A percentile compares a stretch with the other conserved stretches of the same genome.
Evolutionary conservation across 2,329 filamentous ascomycete genomes (phyloP).

Genomic region (Aspergillus proliferans): DNA sequence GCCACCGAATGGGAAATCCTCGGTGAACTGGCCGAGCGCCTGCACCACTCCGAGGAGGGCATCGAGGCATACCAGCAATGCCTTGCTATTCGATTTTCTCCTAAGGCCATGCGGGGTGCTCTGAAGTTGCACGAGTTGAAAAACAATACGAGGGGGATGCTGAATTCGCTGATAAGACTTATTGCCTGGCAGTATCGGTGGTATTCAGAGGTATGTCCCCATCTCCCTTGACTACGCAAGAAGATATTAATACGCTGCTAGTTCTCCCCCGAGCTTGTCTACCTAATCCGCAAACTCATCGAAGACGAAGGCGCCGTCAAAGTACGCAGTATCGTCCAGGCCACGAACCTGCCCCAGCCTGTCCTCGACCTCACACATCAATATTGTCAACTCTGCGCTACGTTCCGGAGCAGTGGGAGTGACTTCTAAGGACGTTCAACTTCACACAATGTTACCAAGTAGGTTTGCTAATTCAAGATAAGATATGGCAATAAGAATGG

Average conservation of each 20-base stretch:
- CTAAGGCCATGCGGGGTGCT: conserved; percentile 83
- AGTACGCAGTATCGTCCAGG: conserved; percentile 93
- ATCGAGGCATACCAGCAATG: conserved; percentile 90
- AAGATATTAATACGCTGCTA: no score
- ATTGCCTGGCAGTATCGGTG: conserved; percentile 98
- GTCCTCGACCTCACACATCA: conserved; percentile 93
- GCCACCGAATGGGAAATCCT: conserved; percentile 98
- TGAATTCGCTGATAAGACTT: conserved; percentile 80
- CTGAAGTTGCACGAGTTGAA: conserved; percentile 70
- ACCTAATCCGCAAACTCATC: conserved; percentile 82
- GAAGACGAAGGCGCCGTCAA: conserved; percentile 98
- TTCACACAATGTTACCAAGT: no score
- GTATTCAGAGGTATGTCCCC: conserved; percentile 75
- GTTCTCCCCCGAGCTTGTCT: conserved; percentile 88
- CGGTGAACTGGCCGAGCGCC: conserved; percentile 80
- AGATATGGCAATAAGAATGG: no score
- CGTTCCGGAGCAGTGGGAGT: conserved; percentile 88
- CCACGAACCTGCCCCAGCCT: conserved; percentile 85
- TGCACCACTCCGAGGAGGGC: conserved; percentile 87
- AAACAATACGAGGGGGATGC: conserved; percentile 71
- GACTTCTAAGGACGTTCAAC: conserved; percentile 55
- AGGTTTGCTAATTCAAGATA: background rate
- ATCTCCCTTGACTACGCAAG: background rate
- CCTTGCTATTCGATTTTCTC: conserved; percentile 80
- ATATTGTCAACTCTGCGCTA: conserved; percentile 89